These are phyloP conservation scores for Arthrobotrys sinensis DNA, from an alignment of 2,329 filamentous ascomycete species.

Conservation along the genomic window DNA sequence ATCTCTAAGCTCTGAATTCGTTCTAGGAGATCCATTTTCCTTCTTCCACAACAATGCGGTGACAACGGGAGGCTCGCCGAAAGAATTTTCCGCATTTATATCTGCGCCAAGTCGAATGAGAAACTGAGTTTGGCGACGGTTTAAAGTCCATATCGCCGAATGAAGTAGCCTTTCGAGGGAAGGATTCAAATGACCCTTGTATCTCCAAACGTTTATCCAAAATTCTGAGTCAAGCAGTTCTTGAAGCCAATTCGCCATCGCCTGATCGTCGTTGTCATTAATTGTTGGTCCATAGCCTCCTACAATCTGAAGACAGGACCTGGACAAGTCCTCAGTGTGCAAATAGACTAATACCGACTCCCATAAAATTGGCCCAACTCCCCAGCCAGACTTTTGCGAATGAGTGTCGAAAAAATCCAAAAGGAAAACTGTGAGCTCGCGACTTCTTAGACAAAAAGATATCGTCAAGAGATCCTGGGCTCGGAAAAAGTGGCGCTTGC, in stretches of 20 bases:
- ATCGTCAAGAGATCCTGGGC: conserved; percentile 8
- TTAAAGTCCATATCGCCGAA: background rate
- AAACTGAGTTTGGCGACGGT: background rate
- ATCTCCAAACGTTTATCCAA: background rate
- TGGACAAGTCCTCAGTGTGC: background rate
- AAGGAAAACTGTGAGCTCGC: background rate
- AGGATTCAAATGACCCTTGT: background rate
- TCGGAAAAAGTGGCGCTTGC: background rate
- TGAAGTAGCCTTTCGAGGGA: background rate
- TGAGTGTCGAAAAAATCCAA: background rate
- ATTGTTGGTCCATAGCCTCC: background rate
- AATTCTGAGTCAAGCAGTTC: background rate
- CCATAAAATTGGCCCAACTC: background rate
- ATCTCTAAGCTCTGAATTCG: background rate
- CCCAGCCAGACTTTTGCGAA: background rate
- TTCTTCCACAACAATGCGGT: background rate
- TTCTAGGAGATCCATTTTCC: background rate
- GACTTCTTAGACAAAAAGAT: background rate
- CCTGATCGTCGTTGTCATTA: too few species aligned
- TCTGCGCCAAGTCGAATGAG: background rate
- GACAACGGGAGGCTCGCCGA: background rate
- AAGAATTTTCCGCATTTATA: background rate
- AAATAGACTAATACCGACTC: background rate
- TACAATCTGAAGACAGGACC: background rate
- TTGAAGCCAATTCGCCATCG: background rate